phyloP scores from a whole-genome alignment of 192 early-diverging fungal species.

The Dissophora ornata region DNA sequence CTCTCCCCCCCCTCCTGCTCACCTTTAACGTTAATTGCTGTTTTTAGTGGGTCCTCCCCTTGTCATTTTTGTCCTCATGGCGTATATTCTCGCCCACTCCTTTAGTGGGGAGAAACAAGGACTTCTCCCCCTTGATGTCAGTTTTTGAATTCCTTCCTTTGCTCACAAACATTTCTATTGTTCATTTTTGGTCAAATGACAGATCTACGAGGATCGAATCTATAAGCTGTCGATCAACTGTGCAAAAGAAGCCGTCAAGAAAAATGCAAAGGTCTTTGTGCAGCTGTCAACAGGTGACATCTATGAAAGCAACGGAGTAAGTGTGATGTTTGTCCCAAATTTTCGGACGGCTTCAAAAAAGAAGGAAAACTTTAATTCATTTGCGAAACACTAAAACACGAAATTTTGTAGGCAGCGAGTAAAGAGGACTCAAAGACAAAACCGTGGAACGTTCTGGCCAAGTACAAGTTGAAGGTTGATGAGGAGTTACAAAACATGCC shows the following conservation, averaged over 20 bases:
- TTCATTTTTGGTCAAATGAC: background rate
- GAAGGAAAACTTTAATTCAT: background rate
- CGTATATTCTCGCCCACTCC: too few species aligned
- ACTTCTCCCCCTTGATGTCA: too few species aligned
- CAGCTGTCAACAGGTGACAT: constrained; percentile 92
- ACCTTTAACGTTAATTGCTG: too few species aligned
- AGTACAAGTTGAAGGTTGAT: constrained; percentile 80
- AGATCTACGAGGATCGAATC: constrained; percentile 86
- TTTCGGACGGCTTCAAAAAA: background rate
- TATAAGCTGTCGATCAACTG: constrained; percentile 77
- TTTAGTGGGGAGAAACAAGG: too few species aligned
- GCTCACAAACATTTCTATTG: too few species aligned
- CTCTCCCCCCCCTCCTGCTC: background rate
- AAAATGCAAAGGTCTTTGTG: constrained; percentile 79
- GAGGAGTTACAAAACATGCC: constrained; percentile 81
- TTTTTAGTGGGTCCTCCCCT: too few species aligned
- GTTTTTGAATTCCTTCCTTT: too few species aligned
- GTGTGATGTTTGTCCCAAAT: background rate
- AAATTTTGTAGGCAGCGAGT: constrained; percentile 53
- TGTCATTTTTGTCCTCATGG: too few species aligned
- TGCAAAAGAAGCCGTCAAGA: constrained; percentile 84
- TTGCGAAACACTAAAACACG: background rate
- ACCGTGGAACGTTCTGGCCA: constrained; percentile 84
- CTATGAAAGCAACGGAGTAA: constrained; percentile 83
- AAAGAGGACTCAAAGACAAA: constrained; percentile 76